Percentiles rank a stretch among this genome's conserved stretches.
These are phyloP conservation scores for Cutaneotrichosporon sp. DNA, from an alignment of 1,284 basidiomycete species.

Conservation along the genomic window DNA sequence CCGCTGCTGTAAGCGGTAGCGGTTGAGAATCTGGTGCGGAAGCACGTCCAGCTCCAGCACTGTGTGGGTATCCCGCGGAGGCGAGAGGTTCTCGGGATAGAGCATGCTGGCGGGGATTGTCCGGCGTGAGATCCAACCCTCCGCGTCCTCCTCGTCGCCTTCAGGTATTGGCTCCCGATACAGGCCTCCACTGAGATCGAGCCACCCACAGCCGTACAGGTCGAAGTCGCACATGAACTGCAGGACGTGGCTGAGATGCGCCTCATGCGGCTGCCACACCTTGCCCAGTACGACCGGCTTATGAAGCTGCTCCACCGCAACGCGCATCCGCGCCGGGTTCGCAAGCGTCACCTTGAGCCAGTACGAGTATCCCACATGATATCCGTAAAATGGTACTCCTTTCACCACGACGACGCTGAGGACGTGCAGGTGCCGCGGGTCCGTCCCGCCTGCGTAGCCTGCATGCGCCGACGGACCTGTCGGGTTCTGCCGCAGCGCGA, in stretches of 20 bases:
- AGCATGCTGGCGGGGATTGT: constrained; percentile 35
- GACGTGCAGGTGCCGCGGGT: constrained; percentile 49
- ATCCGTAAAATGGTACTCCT: constrained; percentile 94
- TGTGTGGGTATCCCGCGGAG: constrained; percentile 62
- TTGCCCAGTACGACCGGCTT: constrained; percentile 75
- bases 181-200: constrained; percentile 58
- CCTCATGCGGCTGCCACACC: constrained; percentile 76
- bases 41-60: constrained; percentile 78
- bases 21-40: constrained; percentile 80
- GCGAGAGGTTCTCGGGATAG: constrained; percentile 50
- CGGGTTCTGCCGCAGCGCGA: constrained; percentile 44
- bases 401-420: constrained; percentile 77
- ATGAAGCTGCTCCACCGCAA: constrained; percentile 68
- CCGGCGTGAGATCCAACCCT: constrained; percentile 22
- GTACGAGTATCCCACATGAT: constrained; percentile 76
- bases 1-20: constrained; percentile 61
- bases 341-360: constrained; percentile 82
- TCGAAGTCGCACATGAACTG: constrained; percentile 97
- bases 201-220: constrained; percentile 87
- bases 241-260: constrained; percentile 79
- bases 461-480: constrained; percentile 21
- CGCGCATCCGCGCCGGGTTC: constrained; percentile 65
- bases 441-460: constrained; percentile 37
- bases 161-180: constrained; percentile 53
- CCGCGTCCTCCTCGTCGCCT: constrained; percentile 23